These are phyloP conservation scores for Andrographis paniculata DNA, from an alignment of 305 asterid species.

Conservation along the genomic window DNA sequence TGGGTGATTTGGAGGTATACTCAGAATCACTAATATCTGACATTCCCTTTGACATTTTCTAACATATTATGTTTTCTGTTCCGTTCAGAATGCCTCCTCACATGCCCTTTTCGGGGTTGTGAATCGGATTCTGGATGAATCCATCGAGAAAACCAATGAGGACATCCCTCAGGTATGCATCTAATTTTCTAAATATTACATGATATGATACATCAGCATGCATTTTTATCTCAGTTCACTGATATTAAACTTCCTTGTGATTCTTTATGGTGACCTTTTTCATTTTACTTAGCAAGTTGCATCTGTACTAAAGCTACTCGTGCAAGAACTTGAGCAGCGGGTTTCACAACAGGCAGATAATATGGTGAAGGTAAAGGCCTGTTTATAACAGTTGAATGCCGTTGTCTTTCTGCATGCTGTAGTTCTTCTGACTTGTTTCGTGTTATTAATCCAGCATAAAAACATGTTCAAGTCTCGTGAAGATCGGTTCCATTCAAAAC, in stretches of 20 bases:
- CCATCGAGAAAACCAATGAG: slow-evolving; percentile 59
- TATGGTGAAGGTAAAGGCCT: slow-evolving; percentile 49
- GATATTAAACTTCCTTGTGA: neutral
- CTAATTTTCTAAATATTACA: no score
- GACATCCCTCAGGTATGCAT: slow-evolving; percentile 67
- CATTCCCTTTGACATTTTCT: slow-evolving; percentile 5
- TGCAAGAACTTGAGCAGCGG: slow-evolving; percentile 81
- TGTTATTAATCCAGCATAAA: slow-evolving; percentile 54
- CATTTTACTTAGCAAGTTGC: slow-evolving; percentile 40
- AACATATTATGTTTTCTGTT: slow-evolving; percentile 18
- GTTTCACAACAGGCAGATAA: slow-evolving; percentile 50
- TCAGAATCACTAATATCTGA: neutral
- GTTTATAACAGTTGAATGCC: slow-evolving; percentile 7
- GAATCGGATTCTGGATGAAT: slow-evolving; percentile 52
- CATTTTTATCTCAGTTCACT: neutral
- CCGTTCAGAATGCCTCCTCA: slow-evolving; percentile 60
- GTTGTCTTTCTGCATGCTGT: slow-evolving; percentile 8
- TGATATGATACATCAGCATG: neutral
- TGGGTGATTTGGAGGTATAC: slow-evolving; percentile 60
- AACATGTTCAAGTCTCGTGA: slow-evolving; percentile 65
- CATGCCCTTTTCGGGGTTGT: slow-evolving; percentile 62
- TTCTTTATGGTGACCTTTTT: slow-evolving; percentile 15
- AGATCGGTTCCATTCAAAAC: slow-evolving; percentile 52
- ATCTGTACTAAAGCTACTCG: slow-evolving; percentile 60
- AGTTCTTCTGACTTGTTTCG: slow-evolving; percentile 12